A percentile compares a stretch with the other conserved stretches of the same genome.
These are phyloP conservation scores for Populus deltoides DNA, from an alignment of 345 rosid species.

Conservation along the genomic window DNA sequence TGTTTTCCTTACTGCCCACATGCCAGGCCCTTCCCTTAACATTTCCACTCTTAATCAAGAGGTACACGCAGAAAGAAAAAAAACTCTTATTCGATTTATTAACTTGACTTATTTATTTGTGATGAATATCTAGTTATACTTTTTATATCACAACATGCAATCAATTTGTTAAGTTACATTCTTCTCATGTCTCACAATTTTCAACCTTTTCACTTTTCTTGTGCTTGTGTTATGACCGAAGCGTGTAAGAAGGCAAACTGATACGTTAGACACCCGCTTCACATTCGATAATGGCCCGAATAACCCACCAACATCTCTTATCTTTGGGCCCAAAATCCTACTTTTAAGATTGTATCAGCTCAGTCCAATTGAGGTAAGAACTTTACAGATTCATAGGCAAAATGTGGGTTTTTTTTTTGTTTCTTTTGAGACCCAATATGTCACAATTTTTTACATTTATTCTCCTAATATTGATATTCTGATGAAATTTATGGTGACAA, in stretches of 20 bases:
- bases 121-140: too few relatives aligned
- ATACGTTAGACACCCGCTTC: slow-evolving; percentile 33
- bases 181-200: background rate
- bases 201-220: slow-evolving; percentile 2
- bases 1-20: slow-evolving; percentile 30
- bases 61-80: slow-evolving; percentile 16
- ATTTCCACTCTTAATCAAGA: slow-evolving; percentile 27
- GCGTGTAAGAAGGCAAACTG: background rate
- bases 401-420: too few relatives aligned
- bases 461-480: too few relatives aligned
- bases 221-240: slow-evolving; percentile 7
- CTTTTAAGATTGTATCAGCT: slow-evolving; percentile 37
- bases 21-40: slow-evolving; percentile 44
- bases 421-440: too few relatives aligned
- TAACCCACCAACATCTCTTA: slow-evolving; percentile 45
- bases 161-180: slow-evolving; percentile 2
- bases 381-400: too few relatives aligned
- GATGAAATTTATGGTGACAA: background rate
- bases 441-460: too few relatives aligned
- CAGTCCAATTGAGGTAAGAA: slow-evolving; percentile 49
- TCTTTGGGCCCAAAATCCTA: slow-evolving; percentile 36
- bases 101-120: too few relatives aligned
- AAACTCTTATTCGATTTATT: background rate
- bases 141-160: background rate
- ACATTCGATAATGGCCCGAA: slow-evolving; percentile 39